Base-by-base conservation (phyloP, 2,329 filamentous ascomycete species). In the Cryoendolithus antarcticus region DNA sequence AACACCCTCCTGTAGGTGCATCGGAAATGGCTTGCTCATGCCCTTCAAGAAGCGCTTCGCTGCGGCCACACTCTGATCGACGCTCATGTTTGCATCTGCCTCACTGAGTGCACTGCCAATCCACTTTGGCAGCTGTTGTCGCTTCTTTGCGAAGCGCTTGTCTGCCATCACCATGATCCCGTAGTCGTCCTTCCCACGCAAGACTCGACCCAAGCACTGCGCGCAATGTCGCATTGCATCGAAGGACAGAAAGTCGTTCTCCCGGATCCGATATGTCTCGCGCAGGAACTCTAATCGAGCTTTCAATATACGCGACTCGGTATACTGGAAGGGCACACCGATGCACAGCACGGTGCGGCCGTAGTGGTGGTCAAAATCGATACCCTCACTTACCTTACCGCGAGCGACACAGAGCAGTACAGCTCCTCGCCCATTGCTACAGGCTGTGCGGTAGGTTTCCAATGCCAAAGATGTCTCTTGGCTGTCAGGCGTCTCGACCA, bases 81-180 rank as follows among this genome's bases (percentile, higher is more conserved):
- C 94, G 55, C 84, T 93, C 44, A 98, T 69, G 51, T 94, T 95
- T 8, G 81, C 79, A 49, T 94, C 86, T 13, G 80, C 80, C 36
- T 94, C 86, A 27, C 83, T 69, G 44, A 98, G 71, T 3, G 82
- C 86, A 56, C 93, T 82, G 46, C 80, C 83, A 55, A 98, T 98
- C 91, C 91, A 98, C 58, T 94, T 94, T 8, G 91, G 91, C 21
- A 98, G 69, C 62, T 98, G 93, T 3, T 63, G 71, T 30, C 86
- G 73, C 64, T 96, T 96, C 66, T 91, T 93, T 58, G 86, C 80
- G 61, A 95, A 98, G 11, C 91, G 77, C 32, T 85, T 80, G 60
- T 98, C 91, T 2, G 93, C 91, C 21, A 98, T 71, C 4, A 98
- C 89, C 91, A 98, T 98, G 67, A 98, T 85, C n/a, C 91, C 91